A percentile compares a stretch with the other conserved stretches of the same genome.
Evolutionary conservation across 768 basidiomycete genomes (phyloP).

Genomic region (Cyclocybe cylindracea): DNA sequence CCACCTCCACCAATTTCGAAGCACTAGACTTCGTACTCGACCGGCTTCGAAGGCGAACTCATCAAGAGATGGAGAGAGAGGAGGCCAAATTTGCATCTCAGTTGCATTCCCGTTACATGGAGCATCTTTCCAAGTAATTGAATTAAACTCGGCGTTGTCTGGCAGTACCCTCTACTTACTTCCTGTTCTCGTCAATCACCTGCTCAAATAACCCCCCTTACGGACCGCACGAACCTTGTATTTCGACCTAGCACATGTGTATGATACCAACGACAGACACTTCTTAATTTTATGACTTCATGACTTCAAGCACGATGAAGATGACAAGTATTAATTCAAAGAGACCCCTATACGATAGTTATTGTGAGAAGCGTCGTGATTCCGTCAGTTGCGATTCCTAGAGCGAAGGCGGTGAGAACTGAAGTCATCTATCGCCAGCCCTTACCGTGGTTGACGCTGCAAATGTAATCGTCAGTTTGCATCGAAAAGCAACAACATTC

Average conservation of each 20-base stretch:
- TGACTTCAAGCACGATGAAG: background rate
- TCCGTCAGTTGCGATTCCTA: conserved; percentile 64
- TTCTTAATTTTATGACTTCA: background rate
- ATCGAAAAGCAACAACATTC: background rate
- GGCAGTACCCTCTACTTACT: too few relatives aligned
- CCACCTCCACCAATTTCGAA: conserved; percentile 72
- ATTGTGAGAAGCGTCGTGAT: conserved; percentile 57
- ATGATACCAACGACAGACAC: background rate
- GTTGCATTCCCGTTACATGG: conserved; percentile 3
- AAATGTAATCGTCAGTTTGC: background rate
- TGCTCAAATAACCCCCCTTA: background rate
- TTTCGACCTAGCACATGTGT: background rate
- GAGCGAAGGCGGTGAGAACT: background rate
- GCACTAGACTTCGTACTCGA: conserved; percentile 76
- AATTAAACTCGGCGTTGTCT: too few relatives aligned
- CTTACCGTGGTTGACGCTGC: conserved; percentile 37
- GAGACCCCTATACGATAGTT: conserved; percentile 28
- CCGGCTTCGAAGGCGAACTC: conserved; percentile 52
- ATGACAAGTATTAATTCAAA: conserved; percentile 7
- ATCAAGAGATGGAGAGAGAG: conserved; percentile 29
- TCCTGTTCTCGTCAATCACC: too few relatives aligned
- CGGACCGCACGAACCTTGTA: background rate
- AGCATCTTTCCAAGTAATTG: background rate
- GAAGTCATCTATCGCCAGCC: background rate
- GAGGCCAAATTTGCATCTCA: conserved; percentile 13